Percentiles rank a stretch among this genome's conserved stretches.
Conservation (phyloP, 2,329 filamentous ascomycete species). For the Clarireedia monteithiana region DNA sequence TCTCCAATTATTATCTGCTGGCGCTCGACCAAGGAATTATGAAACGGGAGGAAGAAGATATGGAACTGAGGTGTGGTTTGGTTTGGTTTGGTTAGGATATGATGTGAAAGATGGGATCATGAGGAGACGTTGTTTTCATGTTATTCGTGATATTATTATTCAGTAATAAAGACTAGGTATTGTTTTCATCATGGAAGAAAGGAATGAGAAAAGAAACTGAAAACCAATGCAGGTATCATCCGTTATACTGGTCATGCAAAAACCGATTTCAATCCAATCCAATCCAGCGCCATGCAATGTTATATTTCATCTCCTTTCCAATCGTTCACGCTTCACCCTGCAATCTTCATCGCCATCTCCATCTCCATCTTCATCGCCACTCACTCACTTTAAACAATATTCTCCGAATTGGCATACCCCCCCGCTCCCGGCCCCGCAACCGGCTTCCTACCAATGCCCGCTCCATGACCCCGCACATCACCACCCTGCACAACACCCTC, state of each 20-base stretch:
- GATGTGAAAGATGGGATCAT: too few species aligned
- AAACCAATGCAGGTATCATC: neutral
- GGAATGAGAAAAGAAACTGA: neutral
- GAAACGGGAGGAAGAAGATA: too few species aligned
- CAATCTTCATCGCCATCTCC: neutral
- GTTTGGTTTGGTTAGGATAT: too few species aligned
- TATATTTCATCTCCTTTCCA: neutral
- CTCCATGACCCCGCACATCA: neutral
- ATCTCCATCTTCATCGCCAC: neutral
- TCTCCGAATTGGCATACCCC: neutral
- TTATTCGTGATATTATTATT: too few species aligned
- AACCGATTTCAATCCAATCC: neutral
- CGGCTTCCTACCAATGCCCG: conserved; percentile 1
- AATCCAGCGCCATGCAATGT: neutral
- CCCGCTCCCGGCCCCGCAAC: neutral
- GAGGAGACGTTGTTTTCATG: too few species aligned
- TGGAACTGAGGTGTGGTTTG: too few species aligned
- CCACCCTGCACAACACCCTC: neutral
- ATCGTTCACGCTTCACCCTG: neutral
- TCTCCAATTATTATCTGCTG: too few species aligned
- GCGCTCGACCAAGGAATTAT: too few species aligned
- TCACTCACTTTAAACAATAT: neutral
- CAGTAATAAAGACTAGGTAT: too few species aligned
- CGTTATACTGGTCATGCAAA: neutral
- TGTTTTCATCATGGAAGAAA: neutral